These are phyloP conservation scores for Zygosaccharomyces pseudobailii DNA, from an alignment of 1,139 yeast genomes.

Conservation along the genomic window DNA sequence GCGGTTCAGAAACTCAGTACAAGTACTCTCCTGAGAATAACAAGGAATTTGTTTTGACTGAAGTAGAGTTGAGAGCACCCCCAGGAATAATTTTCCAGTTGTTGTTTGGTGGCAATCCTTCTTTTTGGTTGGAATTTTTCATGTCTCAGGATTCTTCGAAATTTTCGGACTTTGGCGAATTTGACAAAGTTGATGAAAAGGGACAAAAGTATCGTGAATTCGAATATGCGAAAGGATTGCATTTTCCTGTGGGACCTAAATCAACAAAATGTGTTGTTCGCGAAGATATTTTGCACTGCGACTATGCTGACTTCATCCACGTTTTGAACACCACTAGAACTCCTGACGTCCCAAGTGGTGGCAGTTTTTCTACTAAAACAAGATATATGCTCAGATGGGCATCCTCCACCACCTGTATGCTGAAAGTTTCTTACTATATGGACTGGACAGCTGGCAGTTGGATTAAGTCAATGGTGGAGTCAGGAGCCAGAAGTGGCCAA, in stretches of 20 bases:
- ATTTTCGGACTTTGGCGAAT: slow-evolving; percentile 47
- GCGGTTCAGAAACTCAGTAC: slow-evolving; percentile 8
- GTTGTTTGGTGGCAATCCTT: slow-evolving; percentile 66
- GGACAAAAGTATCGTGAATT: slow-evolving; percentile 52
- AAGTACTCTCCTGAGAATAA: slow-evolving; percentile 46
- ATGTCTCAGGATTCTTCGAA: slow-evolving; percentile 68
- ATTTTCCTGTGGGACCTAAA: slow-evolving; percentile 88
- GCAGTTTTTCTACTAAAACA: slow-evolving; percentile 70
- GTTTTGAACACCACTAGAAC: slow-evolving; percentile 69
- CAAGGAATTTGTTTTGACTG: slow-evolving; percentile 51
- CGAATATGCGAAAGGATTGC: slow-evolving; percentile 72
- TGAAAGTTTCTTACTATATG: slow-evolving; percentile 59
- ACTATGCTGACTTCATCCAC: slow-evolving; percentile 49
- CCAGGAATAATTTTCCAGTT: slow-evolving; percentile 68
- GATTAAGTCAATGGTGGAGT: slow-evolving; percentile 88
- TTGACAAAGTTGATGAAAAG: slow-evolving; percentile 39
- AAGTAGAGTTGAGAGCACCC: slow-evolving; percentile 64
- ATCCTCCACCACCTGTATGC: slow-evolving; percentile 53
- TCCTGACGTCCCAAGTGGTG: slow-evolving; percentile 96
- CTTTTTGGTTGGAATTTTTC: slow-evolving; percentile 49
- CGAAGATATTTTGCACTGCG: slow-evolving; percentile 63
- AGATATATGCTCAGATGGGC: slow-evolving; percentile 74
- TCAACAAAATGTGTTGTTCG: slow-evolving; percentile 78
- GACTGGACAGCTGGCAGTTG: slow-evolving; percentile 93
- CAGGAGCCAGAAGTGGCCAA: slow-evolving; percentile 86